These are phyloP conservation scores for Cyberlindnera maritima DNA, from an alignment of 805 yeast species.

Conservation along the genomic window DNA sequence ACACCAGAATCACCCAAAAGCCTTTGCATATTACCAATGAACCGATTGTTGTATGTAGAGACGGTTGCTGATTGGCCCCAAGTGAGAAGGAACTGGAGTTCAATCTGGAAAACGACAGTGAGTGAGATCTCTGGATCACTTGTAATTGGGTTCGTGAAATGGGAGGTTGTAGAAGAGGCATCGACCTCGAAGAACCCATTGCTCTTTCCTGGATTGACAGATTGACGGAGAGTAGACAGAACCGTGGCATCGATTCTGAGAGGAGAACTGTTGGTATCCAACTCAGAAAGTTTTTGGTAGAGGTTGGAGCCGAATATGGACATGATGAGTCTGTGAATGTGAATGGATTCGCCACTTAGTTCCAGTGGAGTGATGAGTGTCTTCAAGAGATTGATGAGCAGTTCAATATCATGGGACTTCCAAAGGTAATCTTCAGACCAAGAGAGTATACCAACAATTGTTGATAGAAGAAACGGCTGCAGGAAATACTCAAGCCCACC, in stretches of 20 bases:
- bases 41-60: conserved; percentile 20
- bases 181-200: conserved; percentile 14
- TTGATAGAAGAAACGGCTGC: conserved; percentile 69
- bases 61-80: conserved; percentile 25
- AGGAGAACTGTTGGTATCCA: conserved; percentile 9
- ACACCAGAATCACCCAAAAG: conserved; percentile 20
- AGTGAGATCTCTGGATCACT: conserved; percentile 13
- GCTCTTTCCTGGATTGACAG: background rate
- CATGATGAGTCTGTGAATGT: conserved; percentile 41
- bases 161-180: conserved; percentile 5
- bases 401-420: conserved; percentile 31
- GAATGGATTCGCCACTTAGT: conserved; percentile 43
- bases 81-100: conserved; percentile 19
- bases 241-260: conserved; percentile 19
- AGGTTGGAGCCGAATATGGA: conserved; percentile 21
- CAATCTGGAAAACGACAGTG: conserved; percentile 18
- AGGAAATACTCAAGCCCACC: conserved; percentile 86
- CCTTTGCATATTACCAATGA: conserved; percentile 12
- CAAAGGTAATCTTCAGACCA: conserved; percentile 44
- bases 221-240: conserved; percentile 16
- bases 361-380: conserved; percentile 41
- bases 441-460: conserved; percentile 51
- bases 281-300: conserved; percentile 12
- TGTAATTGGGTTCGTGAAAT: background rate
- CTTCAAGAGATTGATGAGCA: conserved; percentile 38